A percentile compares a stretch with the other conserved stretches of the same genome.
These are phyloP conservation scores for Beauveria rudraprayagi DNA, from an alignment of 2,329 filamentous ascomycete species.

Conservation along the genomic window DNA sequence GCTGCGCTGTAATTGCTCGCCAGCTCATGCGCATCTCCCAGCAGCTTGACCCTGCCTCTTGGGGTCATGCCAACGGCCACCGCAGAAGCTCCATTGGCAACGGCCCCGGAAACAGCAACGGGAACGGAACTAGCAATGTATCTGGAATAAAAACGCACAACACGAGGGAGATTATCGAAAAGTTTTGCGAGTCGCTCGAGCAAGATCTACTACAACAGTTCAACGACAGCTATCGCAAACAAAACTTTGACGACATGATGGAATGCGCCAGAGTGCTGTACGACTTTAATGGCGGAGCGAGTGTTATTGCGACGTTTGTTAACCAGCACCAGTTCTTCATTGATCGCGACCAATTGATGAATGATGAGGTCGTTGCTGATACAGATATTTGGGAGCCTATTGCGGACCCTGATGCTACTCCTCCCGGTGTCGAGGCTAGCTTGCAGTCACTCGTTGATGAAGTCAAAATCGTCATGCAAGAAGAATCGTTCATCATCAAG, in stretches of 20 bases:
- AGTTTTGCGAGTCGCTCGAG: conserved; percentile 91
- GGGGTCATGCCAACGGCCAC: conserved; percentile 48
- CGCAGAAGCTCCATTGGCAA: conserved; percentile 34
- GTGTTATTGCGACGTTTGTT: conserved; percentile 91
- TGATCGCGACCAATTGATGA: conserved; percentile 83
- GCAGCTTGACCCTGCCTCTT: conserved; percentile 70
- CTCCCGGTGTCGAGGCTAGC: conserved; percentile 84
- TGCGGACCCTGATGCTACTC: conserved; percentile 88
- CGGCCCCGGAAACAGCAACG: conserved; percentile 32
- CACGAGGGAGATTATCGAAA: conserved; percentile 86
- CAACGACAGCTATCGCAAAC: conserved; percentile 89
- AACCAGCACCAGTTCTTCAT: conserved; percentile 99
- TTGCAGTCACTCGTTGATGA: conserved; percentile 89
- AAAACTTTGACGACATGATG: conserved; percentile 97
- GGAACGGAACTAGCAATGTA: conserved; percentile 31
- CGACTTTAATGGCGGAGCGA: conserved; percentile 93
- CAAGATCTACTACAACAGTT: conserved; percentile 94
- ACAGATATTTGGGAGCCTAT: conserved; percentile 80
- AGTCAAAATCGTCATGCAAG: conserved; percentile 90
- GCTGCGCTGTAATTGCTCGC: conserved; percentile 86
- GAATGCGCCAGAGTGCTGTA: conserved; percentile 90
- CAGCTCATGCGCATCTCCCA: conserved; percentile 93
- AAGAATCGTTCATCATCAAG: conserved; percentile 95
- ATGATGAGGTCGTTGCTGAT: conserved; percentile 72
- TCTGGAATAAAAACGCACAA: conserved; percentile 47